Percentiles rank a stretch among this genome's conserved stretches.
Evolutionary conservation across 202 grass and related monocot species (phyloP).

Genomic region (Bolboschoenoplectus hybrid): DNA sequence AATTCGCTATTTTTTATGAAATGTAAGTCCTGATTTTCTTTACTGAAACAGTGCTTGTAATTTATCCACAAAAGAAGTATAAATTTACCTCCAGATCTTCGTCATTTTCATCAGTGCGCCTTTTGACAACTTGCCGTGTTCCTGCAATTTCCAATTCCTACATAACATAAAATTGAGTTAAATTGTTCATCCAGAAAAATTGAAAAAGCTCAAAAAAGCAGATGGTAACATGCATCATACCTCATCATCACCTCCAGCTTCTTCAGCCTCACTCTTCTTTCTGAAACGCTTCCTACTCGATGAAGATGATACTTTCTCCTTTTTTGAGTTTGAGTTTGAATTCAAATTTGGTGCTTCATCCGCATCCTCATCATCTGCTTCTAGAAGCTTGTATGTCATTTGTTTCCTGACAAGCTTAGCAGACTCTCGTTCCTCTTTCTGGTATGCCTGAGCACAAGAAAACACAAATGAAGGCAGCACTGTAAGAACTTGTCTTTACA

Average conservation of each 20-base stretch:
- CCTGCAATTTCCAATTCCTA: conserved; percentile 46
- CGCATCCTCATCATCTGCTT: conserved; percentile 55
- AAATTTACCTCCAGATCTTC: conserved; percentile 51
- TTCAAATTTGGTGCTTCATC: conserved; percentile 38
- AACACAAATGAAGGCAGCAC: conserved; percentile 33
- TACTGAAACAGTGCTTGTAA: background rate
- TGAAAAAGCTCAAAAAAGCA: background rate
- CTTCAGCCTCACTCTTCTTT: conserved; percentile 61
- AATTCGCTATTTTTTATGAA: background rate
- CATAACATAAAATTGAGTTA: conserved; percentile 40
- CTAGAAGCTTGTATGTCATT: conserved; percentile 70
- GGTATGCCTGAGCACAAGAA: conserved; percentile 57
- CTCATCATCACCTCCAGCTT: conserved; percentile 55
- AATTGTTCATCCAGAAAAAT: background rate
- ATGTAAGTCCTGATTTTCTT: background rate
- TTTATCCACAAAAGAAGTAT: conserved; percentile 37
- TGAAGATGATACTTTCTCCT: conserved; percentile 41
- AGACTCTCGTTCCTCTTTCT: conserved; percentile 73
- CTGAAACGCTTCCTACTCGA: conserved; percentile 70
- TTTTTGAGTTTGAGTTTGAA: conserved; percentile 31
- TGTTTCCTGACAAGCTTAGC: conserved; percentile 70
- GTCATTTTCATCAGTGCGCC: conserved; percentile 51
- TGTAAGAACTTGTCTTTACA: background rate
- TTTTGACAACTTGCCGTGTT: conserved; percentile 53
- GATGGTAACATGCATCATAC: conserved; percentile 28